Base-by-base conservation (phyloP, 305 asterid species). In the Ilex paraguariensis region DNA sequence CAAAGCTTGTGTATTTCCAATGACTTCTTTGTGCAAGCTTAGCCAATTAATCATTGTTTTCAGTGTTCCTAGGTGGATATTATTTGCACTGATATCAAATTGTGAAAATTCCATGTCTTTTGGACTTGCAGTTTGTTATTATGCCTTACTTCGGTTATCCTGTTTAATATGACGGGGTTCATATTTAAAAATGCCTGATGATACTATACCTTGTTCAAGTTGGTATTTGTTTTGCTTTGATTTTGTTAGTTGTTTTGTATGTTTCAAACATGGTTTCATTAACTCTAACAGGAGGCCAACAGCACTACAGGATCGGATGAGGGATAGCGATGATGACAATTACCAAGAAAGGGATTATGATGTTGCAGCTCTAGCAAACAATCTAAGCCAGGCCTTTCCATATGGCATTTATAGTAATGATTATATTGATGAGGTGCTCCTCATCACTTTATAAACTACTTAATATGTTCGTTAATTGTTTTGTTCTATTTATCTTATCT, bases 261-360 rank as follows among this genome's bases (percentile, higher is more conserved):
- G 28, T 21, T 21, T 21, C 28, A 21, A 21, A 13, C 2, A 21
- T 21, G 28, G 28, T 14, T 10, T 30, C 13, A 54, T 30, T 14
- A 54, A 54, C 30, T 54, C 11, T 14, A 15, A 73, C 87, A 93
- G 99, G 91, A 86, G 99, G 79, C 97, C 97, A 55, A 81, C 95
- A 28, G 57, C 96, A 54, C 86, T 85, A 56, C 97, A 85, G 46
- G 97, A 90, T 71, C 87, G 89, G 45, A 74, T 79, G 28, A 82
- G 96, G 84, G 98, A 91, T 63, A 88, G 98, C 53, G 98, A 93
- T 72, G 98, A 90, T 61, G 98, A 93, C 76, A 97, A 93, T 73
- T 93, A 93, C 77, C 95, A 93, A 73, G 98, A 93, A 69, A 80
- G 92, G 62, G 97, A 93, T 72, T 90, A 85, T 71, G 97, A 93